Evolutionary conservation across 805 yeast species (phyloP).

Genomic region (Suhomyces xylopsoci): DNA sequence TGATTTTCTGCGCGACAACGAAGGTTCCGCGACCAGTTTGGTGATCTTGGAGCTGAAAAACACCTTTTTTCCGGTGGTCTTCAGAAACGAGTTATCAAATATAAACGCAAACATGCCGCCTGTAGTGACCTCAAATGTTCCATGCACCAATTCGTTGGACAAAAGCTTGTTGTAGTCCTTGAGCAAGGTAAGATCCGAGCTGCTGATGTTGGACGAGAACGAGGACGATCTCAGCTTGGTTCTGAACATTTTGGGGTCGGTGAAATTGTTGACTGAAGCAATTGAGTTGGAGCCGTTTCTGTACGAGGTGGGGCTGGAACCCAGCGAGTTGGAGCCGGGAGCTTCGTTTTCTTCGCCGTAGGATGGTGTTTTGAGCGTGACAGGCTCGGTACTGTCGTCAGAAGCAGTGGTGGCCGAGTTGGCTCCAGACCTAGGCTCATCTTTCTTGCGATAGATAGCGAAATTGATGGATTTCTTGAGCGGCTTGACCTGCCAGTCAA

Average conservation of each 20-base stretch:
- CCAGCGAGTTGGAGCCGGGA: constrained; percentile 31
- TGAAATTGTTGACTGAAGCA: constrained; percentile 32
- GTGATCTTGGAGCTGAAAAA: constrained; percentile 49
- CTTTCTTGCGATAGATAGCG: constrained; percentile 37
- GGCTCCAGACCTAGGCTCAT: constrained; percentile 8
- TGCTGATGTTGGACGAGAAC: constrained; percentile 38
- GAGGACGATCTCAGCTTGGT: constrained; percentile 36
- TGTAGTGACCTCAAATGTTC: constrained; percentile 52
- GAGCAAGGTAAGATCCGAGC: constrained; percentile 45
- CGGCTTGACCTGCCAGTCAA: constrained; percentile 83
- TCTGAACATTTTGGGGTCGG: constrained; percentile 29
- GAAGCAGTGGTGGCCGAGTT: background rate
- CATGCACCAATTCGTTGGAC: constrained; percentile 62
- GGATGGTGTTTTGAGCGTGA: constrained; percentile 7
- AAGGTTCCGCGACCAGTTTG: background rate
- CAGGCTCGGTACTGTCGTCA: constrained; percentile 1
- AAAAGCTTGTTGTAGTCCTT: constrained; percentile 53
- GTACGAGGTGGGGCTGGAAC: constrained; percentile 23
- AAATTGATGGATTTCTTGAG: constrained; percentile 44
- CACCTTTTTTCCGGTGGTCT: constrained; percentile 77
- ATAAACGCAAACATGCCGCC: constrained; percentile 84
- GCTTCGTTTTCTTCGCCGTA: background rate
- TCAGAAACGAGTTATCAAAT: constrained; percentile 88
- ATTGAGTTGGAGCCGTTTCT: constrained; percentile 27
- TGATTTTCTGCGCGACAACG: constrained; percentile 1